Conservation (phyloP, 108 stramenopile species). For the Nitzschia palea region DNA sequence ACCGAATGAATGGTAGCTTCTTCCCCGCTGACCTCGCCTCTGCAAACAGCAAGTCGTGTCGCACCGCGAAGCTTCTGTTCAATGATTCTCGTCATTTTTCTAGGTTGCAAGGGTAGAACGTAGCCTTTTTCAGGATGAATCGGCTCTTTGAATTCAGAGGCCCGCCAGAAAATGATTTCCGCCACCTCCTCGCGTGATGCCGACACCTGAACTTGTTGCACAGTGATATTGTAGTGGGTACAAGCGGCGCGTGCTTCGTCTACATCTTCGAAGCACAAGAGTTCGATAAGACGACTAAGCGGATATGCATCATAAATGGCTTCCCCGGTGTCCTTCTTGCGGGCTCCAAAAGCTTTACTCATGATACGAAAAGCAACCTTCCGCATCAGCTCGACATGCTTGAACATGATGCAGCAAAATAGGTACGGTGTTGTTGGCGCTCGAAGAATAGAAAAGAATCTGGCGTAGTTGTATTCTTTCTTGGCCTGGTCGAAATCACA, state of each 20-base stretch:
- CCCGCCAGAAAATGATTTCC: conserved; percentile 68
- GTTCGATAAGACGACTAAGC: conserved; percentile 48
- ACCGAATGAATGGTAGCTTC: conserved; percentile 43
- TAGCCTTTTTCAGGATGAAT: conserved; percentile 72
- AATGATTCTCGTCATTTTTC: conserved; percentile 84
- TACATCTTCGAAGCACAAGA: conserved; percentile 81
- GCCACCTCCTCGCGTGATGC: conserved; percentile 9
- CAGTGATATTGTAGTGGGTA: conserved; percentile 75
- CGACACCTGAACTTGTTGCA: conserved; percentile 44
- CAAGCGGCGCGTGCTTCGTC: conserved; percentile 80
- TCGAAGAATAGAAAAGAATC: conserved; percentile 74
- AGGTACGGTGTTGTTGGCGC: conserved; percentile 74
- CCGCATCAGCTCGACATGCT: conserved; percentile 85
- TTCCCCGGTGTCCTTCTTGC: conserved; percentile 66
- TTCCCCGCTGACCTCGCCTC: conserved; percentile 79
- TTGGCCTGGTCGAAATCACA: conserved; percentile 38
- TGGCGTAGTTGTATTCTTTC: conserved; percentile 82
- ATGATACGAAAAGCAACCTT: conserved; percentile 75
- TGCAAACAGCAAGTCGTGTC: conserved; percentile 78
- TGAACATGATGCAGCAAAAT: conserved; percentile 88
- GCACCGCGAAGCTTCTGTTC: conserved; percentile 80
- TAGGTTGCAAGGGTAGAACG: conserved; percentile 60
- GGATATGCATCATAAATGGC: conserved; percentile 81
- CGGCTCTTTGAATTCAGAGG: conserved; percentile 67
- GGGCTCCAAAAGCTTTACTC: conserved; percentile 73